Percentiles rank a stretch among this genome's conserved stretches.
Conservation (phyloP, 148 eudicot genomes). For the Simmondsia chinensis region DNA sequence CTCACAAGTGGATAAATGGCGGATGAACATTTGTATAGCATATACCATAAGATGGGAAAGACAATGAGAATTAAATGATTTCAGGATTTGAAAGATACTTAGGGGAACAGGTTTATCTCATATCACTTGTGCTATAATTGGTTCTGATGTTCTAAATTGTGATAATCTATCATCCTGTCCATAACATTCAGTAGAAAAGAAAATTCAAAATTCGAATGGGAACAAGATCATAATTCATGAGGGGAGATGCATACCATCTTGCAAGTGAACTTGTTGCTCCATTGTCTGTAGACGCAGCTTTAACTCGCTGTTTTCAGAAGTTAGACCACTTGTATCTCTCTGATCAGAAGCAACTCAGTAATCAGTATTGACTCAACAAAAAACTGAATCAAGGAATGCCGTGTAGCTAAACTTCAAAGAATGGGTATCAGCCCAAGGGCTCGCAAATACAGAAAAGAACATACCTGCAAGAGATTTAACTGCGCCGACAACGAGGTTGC, state of each 20-base stretch:
- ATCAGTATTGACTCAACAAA: not conserved
- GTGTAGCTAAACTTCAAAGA: not conserved
- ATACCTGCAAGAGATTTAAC: constrained; percentile 63
- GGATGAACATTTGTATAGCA: no score
- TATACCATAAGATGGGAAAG: not conserved
- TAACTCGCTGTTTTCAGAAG: constrained; percentile 85
- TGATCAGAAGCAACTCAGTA: constrained; percentile 16
- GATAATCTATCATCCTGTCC: not conserved
- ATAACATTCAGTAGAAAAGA: not conserved
- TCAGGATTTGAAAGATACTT: not conserved
- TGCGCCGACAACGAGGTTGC: constrained; percentile 75
- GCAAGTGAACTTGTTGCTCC: constrained; percentile 97
- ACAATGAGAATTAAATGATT: not conserved
- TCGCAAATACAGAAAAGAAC: no score
- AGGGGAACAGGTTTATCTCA: not conserved
- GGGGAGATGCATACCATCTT: constrained; percentile 60
- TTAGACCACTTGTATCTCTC: constrained; percentile 90
- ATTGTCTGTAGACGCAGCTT: constrained; percentile 87
- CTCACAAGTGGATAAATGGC: no score
- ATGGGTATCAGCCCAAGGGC: not conserved
- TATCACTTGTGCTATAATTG: no score
- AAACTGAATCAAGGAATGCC: not conserved
- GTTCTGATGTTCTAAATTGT: no score
- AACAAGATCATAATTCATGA: not conserved
- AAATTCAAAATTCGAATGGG: not conserved